Conservation (phyloP, 768 basidiomycete genomes). For the Phylloporus rhodoxanthus region DNA sequence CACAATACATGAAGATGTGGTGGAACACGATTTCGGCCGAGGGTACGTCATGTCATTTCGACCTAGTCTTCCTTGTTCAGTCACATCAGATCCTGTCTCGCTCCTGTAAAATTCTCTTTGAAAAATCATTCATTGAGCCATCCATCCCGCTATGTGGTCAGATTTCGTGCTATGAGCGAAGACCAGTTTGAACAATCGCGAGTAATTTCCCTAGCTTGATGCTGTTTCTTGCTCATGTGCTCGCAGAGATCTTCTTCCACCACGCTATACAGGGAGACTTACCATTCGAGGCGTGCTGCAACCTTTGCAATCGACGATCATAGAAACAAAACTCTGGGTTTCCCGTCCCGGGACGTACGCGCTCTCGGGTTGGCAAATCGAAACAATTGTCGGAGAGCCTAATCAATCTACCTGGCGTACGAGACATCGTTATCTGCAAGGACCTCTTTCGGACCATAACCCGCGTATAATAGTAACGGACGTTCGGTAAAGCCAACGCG, state of each 20-base stretch:
- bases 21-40: conserved; percentile 58
- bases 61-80: conserved; percentile 2
- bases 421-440: conserved; percentile 38
- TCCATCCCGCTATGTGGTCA: conserved; percentile 52
- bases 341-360: conserved; percentile 59
- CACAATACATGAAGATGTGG: conserved; percentile 38
- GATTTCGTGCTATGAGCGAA: conserved; percentile 31
- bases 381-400: conserved; percentile 54
- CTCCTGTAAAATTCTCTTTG: conserved; percentile 51
- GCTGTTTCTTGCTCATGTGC: conserved; percentile 5
- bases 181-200: conserved; percentile 19
- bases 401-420: conserved; percentile 28
- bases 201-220: conserved; percentile 4
- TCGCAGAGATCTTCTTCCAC: conserved; percentile 40
- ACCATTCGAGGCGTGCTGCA: conserved; percentile 55
- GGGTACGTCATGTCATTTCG: conserved; percentile 47
- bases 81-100: conserved; percentile 45
- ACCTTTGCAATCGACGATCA: conserved; percentile 40
- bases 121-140: conserved; percentile 70
- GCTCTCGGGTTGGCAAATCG: conserved; percentile 63
- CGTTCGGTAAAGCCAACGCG: conserved; percentile 6
- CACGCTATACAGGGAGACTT: conserved; percentile 61
- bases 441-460: conserved; percentile 24
- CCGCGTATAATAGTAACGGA: conserved; percentile 33
- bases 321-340: conserved; percentile 55